Base-by-base conservation (phyloP, 352 stramenopile genomes). In the Phytopythium delawarense region DNA sequence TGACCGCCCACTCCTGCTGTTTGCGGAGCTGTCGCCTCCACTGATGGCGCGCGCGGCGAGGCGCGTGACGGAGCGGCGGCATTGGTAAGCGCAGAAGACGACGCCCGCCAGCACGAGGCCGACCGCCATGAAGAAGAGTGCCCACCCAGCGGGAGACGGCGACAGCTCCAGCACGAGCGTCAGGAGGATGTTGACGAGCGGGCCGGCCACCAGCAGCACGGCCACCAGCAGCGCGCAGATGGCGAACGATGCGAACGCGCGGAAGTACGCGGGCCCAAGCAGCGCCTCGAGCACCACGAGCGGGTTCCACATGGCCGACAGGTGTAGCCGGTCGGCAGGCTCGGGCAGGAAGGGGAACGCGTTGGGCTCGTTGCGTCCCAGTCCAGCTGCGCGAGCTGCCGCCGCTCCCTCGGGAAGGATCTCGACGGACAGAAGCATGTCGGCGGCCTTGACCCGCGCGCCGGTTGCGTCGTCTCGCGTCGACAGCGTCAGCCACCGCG, bases 251-350 rank as follows among this genome's bases (percentile, higher is more conserved):
- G 81, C 76, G 39, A 92, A 92, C 23, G 74, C 71, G 54, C 72
- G 73, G 57, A 89, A 91, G 67, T 83, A 86, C 68, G 87, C 87
- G 18, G 83, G 79, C 0, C 86, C 86, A 69, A 94, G 81, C 52
- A 92, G 56, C 15, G 81, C 81, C 59, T 94, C 76, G 30, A 94
- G 61, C 57, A 94, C 84, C 62, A 89, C 83, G 44, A 88, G 74
- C 32, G 86, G 86, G 63, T 94, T 94, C 79, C 83, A 92, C 79
- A 94, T 89, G 7, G 81, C 81, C 21, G 76, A 87, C 13, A 94
- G 67, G 25, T 92, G 78, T 13, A 92, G 72, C 5, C 86, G 83
- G 34, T 90, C 86, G 4, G 80, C 82, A 21, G 86, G 86, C 55
- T 91, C 81, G 7, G 83, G 70, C 25, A 94, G 56, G 49, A 84